Evolutionary conservation across 495 filamentous ascomycete species (phyloP), one percentile per base, ranked within the genome.

Genomic region (Tricharina praecox): DNA sequence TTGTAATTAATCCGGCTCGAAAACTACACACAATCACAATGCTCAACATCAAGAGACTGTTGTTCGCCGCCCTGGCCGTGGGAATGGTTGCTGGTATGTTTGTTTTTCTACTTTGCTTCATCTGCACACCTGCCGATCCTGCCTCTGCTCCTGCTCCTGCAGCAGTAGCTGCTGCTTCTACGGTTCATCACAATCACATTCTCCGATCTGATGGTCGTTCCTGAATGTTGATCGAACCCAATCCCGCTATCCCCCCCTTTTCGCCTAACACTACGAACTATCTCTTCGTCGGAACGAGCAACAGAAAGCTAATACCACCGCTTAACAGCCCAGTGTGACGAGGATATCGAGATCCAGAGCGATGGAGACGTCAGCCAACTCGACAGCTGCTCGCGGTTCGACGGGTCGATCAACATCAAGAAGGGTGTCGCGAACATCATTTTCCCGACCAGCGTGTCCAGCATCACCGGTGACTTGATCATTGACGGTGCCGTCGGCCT

Each of bases 61-160:
- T 85, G 51, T 70, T 92, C 56, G 79, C 83, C 62, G 73, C 75
- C 35, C 65, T 86, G 65, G 85, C 80, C 52, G 68, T 77, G 53
- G 68, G 70, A 59, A 69, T 78, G 57, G 62, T 71, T 43, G 78
- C 68, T 43, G 86, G 85, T 83, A 66, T 67, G 78, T 68, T 23
- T 2, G 30, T 23, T 36, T 46, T 58, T 33, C 45, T 40, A 53
- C 47, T 37, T 35, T 51, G 44, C 30, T 13, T 24, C 41, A 11
- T 3, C 10, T 5, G 19, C 18, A 11, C 42, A 15, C n/a, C n/a
- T n/a, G n/a, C n/a, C n/a, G n/a, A n/a, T n/a, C 9, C 28, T 16
- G 9, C 51, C 11, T 8, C 23, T 9, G 18, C 28, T 32, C 7
- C 13, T 32, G 7, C 13, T 32, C 13, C 7, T 32, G 13, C 28